phyloP scores from a whole-genome alignment of 2,329 filamentous ascomycete species.

The Hypoxylon sp. region DNA sequence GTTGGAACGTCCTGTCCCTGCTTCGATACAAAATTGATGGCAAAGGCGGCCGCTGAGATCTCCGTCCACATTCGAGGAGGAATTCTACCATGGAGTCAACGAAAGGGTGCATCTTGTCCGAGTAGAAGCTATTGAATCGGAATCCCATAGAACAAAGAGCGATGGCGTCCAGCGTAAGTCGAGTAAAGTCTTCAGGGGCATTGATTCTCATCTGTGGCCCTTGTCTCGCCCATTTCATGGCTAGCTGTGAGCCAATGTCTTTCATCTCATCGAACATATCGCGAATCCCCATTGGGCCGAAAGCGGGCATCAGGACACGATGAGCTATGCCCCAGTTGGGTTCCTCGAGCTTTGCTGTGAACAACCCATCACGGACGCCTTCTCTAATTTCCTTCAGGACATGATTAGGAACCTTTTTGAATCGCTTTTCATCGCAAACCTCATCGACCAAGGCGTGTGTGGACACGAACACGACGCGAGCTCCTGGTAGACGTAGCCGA shows the following conservation, averaged over 20 bases:
- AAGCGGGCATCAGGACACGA: slow-evolving; percentile 67
- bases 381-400: slow-evolving; percentile 69
- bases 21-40: slow-evolving; percentile 46
- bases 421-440: slow-evolving; percentile 74
- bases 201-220: slow-evolving; percentile 63
- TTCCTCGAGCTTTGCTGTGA: slow-evolving; percentile 49
- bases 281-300: slow-evolving; percentile 67
- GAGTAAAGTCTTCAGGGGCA: slow-evolving; percentile 72
- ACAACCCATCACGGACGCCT: slow-evolving; percentile 58
- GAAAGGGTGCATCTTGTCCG: slow-evolving; percentile 70
- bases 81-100: slow-evolving; percentile 67
- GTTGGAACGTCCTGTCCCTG: slow-evolving; percentile 52
- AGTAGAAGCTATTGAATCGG: slow-evolving; percentile 73
- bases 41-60: slow-evolving; percentile 50
- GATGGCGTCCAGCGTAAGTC: slow-evolving; percentile 74
- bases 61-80: slow-evolving; percentile 61
- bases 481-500: slow-evolving; percentile 20
- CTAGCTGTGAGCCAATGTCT: slow-evolving; percentile 67
- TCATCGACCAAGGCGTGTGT: slow-evolving; percentile 72
- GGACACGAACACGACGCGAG: slow-evolving; percentile 63
- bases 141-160: slow-evolving; percentile 69
- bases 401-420: slow-evolving; percentile 68
- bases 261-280: slow-evolving; percentile 69
- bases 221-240: slow-evolving; percentile 68
- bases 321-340: slow-evolving; percentile 69